phyloP scores from a whole-genome alignment of 83 land plant species.

The Picea mariana region DNA sequence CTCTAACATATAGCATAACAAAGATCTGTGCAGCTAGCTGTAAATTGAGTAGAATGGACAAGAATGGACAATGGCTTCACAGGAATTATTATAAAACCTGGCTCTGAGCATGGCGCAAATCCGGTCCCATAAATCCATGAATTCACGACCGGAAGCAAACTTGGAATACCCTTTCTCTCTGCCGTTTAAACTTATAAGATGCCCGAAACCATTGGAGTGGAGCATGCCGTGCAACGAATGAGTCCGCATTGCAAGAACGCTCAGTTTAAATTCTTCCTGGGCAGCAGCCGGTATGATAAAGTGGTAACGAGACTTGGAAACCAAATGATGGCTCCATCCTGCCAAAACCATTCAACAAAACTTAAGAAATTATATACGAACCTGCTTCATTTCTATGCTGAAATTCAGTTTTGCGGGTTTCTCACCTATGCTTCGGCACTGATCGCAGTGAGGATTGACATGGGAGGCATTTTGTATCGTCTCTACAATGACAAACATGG shows the following conservation, averaged over 20 bases:
- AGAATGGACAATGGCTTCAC: background rate
- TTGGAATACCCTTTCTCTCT: slow-evolving; percentile 77
- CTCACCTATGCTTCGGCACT: slow-evolving; percentile 77
- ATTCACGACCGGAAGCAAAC: slow-evolving; percentile 55
- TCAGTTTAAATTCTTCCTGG: slow-evolving; percentile 19
- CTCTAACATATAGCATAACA: too few relatives aligned
- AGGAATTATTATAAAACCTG: slow-evolving; percentile 35
- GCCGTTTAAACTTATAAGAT: slow-evolving; percentile 79
- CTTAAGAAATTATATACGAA: too few relatives aligned
- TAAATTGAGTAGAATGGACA: too few relatives aligned
- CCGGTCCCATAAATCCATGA: slow-evolving; percentile 90
- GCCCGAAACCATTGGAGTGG: slow-evolving; percentile 89
- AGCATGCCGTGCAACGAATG: slow-evolving; percentile 73
- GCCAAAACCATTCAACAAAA: too few relatives aligned
- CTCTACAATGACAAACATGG: too few relatives aligned
- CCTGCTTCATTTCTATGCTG: too few relatives aligned
- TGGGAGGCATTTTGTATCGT: too few relatives aligned
- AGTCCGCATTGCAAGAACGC: background rate
- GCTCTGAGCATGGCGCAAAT: slow-evolving; percentile 65
- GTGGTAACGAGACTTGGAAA: slow-evolving; percentile 81
- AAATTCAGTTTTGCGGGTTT: too few relatives aligned
- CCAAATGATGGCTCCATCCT: slow-evolving; percentile 82
- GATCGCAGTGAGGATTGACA: slow-evolving; percentile 61
- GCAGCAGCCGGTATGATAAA: slow-evolving; percentile 67
- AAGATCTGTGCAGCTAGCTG: background rate